Evolutionary conservation across 257 asterid genomes (phyloP).

Genomic region (Striga asiatica): DNA sequence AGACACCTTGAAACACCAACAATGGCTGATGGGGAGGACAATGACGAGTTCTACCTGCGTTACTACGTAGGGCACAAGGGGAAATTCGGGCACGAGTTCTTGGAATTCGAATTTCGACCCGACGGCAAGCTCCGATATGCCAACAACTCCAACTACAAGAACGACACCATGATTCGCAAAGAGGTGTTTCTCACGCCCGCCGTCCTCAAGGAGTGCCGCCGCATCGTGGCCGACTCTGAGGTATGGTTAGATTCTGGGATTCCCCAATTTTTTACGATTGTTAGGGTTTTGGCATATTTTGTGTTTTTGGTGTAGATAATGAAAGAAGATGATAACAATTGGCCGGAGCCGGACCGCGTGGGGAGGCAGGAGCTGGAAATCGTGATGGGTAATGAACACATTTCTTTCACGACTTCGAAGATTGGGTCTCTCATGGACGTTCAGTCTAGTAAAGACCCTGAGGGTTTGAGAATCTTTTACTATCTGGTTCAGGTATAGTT

Average conservation of each 20-base stretch:
- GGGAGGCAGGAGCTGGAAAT: slow-evolving; percentile 99
- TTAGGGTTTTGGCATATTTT: slow-evolving; percentile 23
- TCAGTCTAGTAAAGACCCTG: slow-evolving; percentile 91
- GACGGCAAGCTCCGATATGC: slow-evolving; percentile 97
- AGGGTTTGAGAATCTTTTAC: slow-evolving; percentile 82
- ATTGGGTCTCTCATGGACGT: slow-evolving; percentile 97
- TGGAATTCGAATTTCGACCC: slow-evolving; percentile 88
- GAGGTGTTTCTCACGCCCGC: slow-evolving; percentile 86
- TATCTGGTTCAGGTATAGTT: slow-evolving; percentile 99
- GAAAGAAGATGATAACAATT: slow-evolving; percentile 96
- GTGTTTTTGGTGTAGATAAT: slow-evolving; percentile 42
- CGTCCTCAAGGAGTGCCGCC: slow-evolving; percentile 92
- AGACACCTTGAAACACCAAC: slow-evolving; percentile 9
- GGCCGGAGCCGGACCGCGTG: slow-evolving; percentile 99
- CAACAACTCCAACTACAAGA: slow-evolving; percentile 93
- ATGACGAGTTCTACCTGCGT: slow-evolving; percentile 76
- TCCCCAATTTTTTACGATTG: not conserved
- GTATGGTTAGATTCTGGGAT: slow-evolving; percentile 12
- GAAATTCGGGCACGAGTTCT: slow-evolving; percentile 86
- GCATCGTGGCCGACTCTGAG: slow-evolving; percentile 82
- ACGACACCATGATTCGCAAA: slow-evolving; percentile 96
- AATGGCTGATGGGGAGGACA: slow-evolving; percentile 48
- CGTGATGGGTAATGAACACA: slow-evolving; percentile 97
- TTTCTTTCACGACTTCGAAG: slow-evolving; percentile 94
- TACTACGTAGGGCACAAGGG: slow-evolving; percentile 97